Percentiles rank a stretch among this genome's conserved stretches.
These are phyloP conservation scores for Umbelopsis sp. DNA, from an alignment of 192 early-diverging fungal species.

Conservation along the genomic window DNA sequence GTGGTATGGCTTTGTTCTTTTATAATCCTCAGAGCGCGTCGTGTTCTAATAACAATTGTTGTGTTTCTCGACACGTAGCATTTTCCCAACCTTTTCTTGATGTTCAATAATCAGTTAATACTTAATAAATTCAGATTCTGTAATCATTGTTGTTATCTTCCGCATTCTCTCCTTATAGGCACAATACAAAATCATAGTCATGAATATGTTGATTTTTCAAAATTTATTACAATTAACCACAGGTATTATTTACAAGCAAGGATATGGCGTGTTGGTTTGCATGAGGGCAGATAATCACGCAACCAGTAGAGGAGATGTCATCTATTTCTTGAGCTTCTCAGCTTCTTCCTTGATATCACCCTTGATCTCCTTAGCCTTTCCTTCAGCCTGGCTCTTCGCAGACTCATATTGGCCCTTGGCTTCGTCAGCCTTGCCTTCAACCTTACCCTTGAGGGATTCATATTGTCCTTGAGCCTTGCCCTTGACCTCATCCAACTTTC, in stretches of 20 bases:
- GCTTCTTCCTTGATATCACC: background rate
- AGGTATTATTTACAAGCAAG: slow-evolving; percentile 10
- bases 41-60: too few species aligned
- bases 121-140: background rate
- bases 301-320: background rate
- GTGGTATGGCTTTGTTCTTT: too few species aligned
- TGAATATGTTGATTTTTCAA: background rate
- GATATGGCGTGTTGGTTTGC: background rate
- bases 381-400: background rate
- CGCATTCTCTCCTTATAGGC: background rate
- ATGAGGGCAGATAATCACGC: too few species aligned
- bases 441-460: background rate
- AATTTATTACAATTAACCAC: background rate
- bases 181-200: too few species aligned
- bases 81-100: background rate
- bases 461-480: background rate
- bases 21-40: too few species aligned
- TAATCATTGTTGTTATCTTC: background rate
- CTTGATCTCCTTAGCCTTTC: slow-evolving; percentile 4
- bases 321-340: slow-evolving; percentile 20
- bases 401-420: background rate
- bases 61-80: too few species aligned
- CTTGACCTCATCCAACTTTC: background rate
- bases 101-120: background rate
- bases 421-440: background rate